Evolutionary conservation across 169 alveolate species (phyloP).

Genomic region (Plasmodium cynomolgi): DNA sequence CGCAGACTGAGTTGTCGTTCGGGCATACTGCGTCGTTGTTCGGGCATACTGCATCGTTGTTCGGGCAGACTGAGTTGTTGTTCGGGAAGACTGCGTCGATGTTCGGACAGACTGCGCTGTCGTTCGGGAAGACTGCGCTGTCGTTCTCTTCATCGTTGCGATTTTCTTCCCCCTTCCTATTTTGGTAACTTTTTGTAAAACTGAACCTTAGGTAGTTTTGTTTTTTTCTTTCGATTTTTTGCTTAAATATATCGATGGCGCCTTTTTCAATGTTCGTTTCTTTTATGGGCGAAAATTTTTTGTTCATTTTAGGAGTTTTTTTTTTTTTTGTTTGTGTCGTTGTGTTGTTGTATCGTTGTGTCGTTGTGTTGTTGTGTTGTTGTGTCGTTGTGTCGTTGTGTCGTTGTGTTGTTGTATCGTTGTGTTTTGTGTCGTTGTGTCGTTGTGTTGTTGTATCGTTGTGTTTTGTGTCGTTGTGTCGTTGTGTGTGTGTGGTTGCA

Average conservation of each 20-base stretch:
- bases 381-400: not conserved
- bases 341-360: no score
- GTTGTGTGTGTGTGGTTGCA: not conserved
- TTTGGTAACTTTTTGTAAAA: slow-evolving; percentile 22
- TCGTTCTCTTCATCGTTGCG: not conserved
- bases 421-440: no score
- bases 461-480: not conserved
- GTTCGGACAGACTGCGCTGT: not conserved
- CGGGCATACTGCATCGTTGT: not conserved
- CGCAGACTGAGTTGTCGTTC: not conserved
- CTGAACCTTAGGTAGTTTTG: slow-evolving; percentile 39
- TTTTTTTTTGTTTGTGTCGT: no score
- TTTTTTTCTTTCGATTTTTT: slow-evolving; percentile 49
- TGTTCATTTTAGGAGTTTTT: slow-evolving; percentile 23
- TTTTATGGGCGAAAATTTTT: slow-evolving; percentile 17
- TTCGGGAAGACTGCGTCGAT: not conserved
- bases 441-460: not conserved
- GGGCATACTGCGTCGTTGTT: not conserved
- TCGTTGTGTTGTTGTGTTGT: not conserved
- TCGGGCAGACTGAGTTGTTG: not conserved
- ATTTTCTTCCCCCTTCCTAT: slow-evolving; percentile 6
- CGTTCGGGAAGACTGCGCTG: not conserved
- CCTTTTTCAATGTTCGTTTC: slow-evolving; percentile 36
- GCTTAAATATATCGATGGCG: slow-evolving; percentile 42
- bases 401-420: not conserved